Evolutionary conservation across 768 basidiomycete species (phyloP).

Genomic region (Lanmaoa rubissima): DNA sequence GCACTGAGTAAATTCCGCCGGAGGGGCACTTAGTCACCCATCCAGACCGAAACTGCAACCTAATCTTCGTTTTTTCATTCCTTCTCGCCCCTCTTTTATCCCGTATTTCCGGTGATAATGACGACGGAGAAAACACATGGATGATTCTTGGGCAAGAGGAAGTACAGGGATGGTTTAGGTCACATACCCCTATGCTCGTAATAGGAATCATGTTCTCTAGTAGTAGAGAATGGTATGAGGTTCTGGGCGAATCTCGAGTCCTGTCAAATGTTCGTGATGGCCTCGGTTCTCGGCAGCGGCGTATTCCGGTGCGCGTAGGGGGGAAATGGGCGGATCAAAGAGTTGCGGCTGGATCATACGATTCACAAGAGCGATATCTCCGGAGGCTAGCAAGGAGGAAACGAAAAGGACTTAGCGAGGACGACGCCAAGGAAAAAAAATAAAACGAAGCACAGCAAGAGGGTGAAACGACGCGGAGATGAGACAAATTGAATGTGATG

Average conservation of each 20-base stretch:
- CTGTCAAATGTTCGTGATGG: not conserved
- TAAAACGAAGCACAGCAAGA: no score
- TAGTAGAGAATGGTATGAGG: conserved; percentile 15
- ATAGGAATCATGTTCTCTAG: conserved; percentile 18
- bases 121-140: conserved; percentile 8
- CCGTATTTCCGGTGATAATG: conserved; percentile 8
- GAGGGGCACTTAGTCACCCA: conserved; percentile 21
- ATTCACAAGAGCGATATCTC: conserved; percentile 41
- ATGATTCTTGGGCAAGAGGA: conserved; percentile 20
- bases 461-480: not conserved
- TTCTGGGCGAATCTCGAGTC: conserved; percentile 12
- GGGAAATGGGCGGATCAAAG: not conserved
- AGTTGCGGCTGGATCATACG: not conserved
- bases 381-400: conserved; percentile 34
- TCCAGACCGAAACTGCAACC: conserved; percentile 26
- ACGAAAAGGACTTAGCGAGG: not conserved
- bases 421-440: not conserved
- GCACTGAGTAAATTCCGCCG: conserved; percentile 29
- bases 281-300: not conserved
- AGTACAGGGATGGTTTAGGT: conserved; percentile 19
- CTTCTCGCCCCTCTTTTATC: conserved; percentile 3
- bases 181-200: conserved; percentile 21
- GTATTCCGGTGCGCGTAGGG: not conserved
- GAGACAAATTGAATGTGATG: no score
- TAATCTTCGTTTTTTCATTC: conserved; percentile 20